These are phyloP conservation scores for Ampelocalamus luodianensis DNA, from an alignment of 176 grass and related monocot genomes.

Conservation along the genomic window DNA sequence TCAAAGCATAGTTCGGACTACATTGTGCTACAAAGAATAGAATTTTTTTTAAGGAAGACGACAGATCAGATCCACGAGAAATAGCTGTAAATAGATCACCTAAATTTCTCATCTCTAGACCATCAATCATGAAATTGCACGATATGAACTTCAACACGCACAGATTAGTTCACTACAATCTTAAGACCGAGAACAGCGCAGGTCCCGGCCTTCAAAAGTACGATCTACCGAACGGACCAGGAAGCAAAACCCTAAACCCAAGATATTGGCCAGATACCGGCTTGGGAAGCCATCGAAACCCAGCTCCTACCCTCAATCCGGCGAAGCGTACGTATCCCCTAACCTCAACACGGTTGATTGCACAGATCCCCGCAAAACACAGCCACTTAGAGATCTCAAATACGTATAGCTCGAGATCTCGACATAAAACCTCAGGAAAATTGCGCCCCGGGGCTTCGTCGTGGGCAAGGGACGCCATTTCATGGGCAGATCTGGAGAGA, in stretches of 20 bases:
- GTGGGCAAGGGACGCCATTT: not conserved
- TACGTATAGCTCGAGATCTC: not conserved
- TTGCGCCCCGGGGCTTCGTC: not conserved
- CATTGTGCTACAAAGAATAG: not conserved
- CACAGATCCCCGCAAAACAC: slow-evolving; percentile 1
- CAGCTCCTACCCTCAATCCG: not conserved
- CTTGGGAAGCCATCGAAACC: not conserved
- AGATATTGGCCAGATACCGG: not conserved
- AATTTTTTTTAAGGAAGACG: not conserved
- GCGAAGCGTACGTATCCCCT: not conserved
- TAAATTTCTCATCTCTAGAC: not conserved
- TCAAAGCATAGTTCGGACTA: not conserved
- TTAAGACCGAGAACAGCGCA: not conserved
- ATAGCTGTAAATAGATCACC: not conserved
- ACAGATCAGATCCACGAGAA: slow-evolving; percentile 8
- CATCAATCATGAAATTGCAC: not conserved
- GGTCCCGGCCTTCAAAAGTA: not conserved
- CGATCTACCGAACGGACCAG: not conserved
- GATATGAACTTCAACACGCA: not conserved
- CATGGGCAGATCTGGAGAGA: slow-evolving; percentile 21
- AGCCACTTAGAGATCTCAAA: not conserved
- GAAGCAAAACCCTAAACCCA: slow-evolving; percentile 41
- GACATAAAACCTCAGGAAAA: not conserved
- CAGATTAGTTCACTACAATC: not conserved
- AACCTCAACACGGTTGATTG: not conserved